phyloP scores from a whole-genome alignment of 495 filamentous ascomycete species.

The Paragyromitra xinjiangensis region DNA sequence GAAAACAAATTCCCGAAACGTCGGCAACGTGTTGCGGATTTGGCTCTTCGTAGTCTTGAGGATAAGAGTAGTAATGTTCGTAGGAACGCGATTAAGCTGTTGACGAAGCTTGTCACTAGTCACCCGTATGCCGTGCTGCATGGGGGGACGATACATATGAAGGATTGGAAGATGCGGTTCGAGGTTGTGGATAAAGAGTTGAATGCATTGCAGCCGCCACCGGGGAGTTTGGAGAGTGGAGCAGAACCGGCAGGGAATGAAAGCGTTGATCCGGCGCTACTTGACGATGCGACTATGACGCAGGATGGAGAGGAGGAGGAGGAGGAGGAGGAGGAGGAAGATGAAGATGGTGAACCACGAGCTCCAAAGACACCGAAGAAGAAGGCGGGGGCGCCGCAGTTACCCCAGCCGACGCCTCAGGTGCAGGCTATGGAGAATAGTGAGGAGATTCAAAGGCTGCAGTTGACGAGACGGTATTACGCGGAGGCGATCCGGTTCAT shows the following conservation, averaged over 20 bases:
- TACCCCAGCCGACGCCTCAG: constrained; percentile 58
- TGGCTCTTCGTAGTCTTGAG: constrained; percentile 86
- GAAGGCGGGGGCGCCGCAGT: constrained; percentile 56
- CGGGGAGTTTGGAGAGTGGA: constrained; percentile 67
- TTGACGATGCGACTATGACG: constrained; percentile 88
- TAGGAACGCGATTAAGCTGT: constrained; percentile 91
- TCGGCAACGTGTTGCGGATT: constrained; percentile 81
- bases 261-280: constrained; percentile 75
- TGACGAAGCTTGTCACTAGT: constrained; percentile 84
- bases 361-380: constrained; percentile 59
- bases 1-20: constrained; percentile 95
- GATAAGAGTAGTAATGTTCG: constrained; percentile 98
- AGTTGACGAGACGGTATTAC: constrained; percentile 89
- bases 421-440: constrained; percentile 63
- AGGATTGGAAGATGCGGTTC: constrained; percentile 83
- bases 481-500: constrained; percentile 92
- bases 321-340: constrained; percentile 63
- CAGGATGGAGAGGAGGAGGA: constrained; percentile 63
- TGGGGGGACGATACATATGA: constrained; percentile 81
- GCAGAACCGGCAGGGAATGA: constrained; percentile 57
- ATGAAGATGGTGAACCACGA: constrained; percentile 66
- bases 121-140: constrained; percentile 94
- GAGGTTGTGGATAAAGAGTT: constrained; percentile 83
- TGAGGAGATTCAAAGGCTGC: constrained; percentile 82
- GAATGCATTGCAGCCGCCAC: constrained; percentile 80